Base-by-base conservation (phyloP, 1,284 basidiomycete genomes). In the Rhodotorula sp. region DNA sequence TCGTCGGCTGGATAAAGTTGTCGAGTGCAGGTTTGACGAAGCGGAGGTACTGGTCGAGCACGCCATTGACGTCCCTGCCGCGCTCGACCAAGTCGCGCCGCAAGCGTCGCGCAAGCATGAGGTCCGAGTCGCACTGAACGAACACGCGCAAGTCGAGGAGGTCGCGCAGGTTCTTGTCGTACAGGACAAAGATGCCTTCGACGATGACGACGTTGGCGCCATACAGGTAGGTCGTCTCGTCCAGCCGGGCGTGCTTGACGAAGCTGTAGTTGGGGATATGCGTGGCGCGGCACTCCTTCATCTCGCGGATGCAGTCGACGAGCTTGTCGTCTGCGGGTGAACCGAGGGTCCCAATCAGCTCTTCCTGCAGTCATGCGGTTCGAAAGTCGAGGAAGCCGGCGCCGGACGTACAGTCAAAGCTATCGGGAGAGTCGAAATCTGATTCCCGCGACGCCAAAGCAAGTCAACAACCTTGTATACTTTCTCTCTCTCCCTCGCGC, bases 21-120 rank as follows among this genome's bases (percentile, higher is more conserved):
- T 99, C 95, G 76, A 90, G 96, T 15, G 92, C 88, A 4, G 91
- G 92, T 79, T 73, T 70, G 48, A 72, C 60, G 52, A 51, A 79
- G 84, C 70, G 53, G 6, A 66, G 46, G 59, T 77, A 91, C 88
- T 98, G 95, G 76, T 94, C 89, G 22, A 99, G 84, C 61, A 97
- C 87, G 5, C 94, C 94, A 1, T 88, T 86, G 0, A 97, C 89
- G 70, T 86, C 88, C 68, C 95, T 83, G 0, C 91, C 92, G 52
- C 95, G 86, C 79, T 99, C 94, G 74, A 88, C 86, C 11, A 91
- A 87, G 77, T 99, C 95, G 66, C 95, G 84, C 73, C 87, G 85
- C 70, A 99, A 90, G 47, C 95, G 87, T 60, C 95, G 86, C 4
- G 95, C 94, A 54, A 99, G 88, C 95, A 99, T 99, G 20, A 98